A percentile compares a stretch with the other conserved stretches of the same genome.
Conservation (phyloP, 805 yeast species). For the Kodamaea jinghongensis region DNA sequence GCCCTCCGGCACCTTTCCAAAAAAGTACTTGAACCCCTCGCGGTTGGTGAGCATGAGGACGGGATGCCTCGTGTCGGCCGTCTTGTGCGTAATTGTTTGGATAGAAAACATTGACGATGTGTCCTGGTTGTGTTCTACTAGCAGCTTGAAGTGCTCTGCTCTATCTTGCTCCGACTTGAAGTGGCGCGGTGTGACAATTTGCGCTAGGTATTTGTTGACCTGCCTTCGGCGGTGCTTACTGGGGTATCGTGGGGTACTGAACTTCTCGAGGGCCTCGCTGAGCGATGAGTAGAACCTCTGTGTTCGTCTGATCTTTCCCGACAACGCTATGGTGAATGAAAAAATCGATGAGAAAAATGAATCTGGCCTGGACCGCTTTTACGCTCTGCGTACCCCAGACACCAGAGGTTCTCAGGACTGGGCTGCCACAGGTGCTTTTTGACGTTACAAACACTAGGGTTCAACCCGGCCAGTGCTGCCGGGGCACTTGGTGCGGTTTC, state of each 20-base stretch:
- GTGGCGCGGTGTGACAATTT: conserved; percentile 9
- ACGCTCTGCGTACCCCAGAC: too few species aligned
- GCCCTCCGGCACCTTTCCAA: conserved; percentile 87
- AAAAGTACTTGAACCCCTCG: conserved; percentile 55
- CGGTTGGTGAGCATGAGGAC: conserved; percentile 48
- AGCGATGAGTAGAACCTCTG: conserved; percentile 5
- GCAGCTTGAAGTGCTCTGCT: conserved; percentile 6
- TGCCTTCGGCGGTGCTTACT: not conserved
- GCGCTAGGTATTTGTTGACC: conserved; percentile 8
- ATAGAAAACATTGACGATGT: conserved; percentile 13
- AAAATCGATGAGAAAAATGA: too few species aligned
- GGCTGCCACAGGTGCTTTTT: conserved; percentile 2
- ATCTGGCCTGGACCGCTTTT: too few species aligned
- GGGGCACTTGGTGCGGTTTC: too few species aligned
- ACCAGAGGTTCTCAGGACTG: not conserved
- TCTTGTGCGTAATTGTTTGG: conserved; percentile 35
- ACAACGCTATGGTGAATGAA: too few species aligned
- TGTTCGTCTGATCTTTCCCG: not conserved
- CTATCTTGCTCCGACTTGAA: conserved; percentile 12
- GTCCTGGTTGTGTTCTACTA: conserved; percentile 15
- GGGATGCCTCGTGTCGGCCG: conserved; percentile 57
- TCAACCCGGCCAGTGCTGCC: too few species aligned
- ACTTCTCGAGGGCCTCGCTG: conserved; percentile 4
- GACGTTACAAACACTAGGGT: too few species aligned
- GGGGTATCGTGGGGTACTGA: conserved; percentile 1